Conservation (phyloP, 2,329 filamentous ascomycete genomes). For the Apiospora aurea region DNA sequence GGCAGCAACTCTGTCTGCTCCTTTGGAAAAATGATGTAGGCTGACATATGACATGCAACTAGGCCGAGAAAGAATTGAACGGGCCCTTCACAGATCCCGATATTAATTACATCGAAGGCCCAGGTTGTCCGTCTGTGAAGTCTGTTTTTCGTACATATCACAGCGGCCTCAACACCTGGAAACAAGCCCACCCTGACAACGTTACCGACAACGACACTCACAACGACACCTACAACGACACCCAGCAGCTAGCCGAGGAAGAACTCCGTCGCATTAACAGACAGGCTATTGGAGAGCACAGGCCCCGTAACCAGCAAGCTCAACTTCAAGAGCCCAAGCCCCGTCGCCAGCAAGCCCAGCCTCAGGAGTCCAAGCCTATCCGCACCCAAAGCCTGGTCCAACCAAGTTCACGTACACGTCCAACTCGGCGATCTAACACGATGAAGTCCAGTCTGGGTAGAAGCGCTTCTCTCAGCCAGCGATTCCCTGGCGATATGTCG, state of each 20-base stretch:
- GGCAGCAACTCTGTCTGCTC: not conserved
- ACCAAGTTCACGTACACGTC: not conserved
- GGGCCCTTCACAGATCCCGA: not conserved
- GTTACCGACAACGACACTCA: not conserved
- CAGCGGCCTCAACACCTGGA: not conserved
- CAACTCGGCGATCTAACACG: constrained; percentile 1
- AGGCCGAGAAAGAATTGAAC: not conserved
- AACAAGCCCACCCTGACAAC: too few relatives aligned
- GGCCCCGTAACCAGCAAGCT: not conserved
- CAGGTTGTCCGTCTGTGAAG: not conserved
- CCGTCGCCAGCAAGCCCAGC: not conserved
- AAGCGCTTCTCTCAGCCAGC: constrained; percentile 57
- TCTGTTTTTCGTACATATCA: too few relatives aligned
- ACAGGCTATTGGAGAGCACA: not conserved
- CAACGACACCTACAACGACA: not conserved
- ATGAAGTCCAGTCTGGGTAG: not conserved
- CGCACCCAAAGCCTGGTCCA: not conserved
- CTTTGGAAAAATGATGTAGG: constrained; percentile 3
- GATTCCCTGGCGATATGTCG: constrained; percentile 70
- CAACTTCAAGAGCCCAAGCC: not conserved
- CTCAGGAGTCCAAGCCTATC: not conserved
- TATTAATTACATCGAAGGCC: not conserved
- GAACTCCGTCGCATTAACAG: not conserved
- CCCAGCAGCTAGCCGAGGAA: not conserved
- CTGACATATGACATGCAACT: constrained; percentile 19